Evolutionary conservation across 2,329 filamentous ascomycete species (phyloP), one percentile per base, ranked within the genome.

Genomic region (Penicillium sp.): DNA sequence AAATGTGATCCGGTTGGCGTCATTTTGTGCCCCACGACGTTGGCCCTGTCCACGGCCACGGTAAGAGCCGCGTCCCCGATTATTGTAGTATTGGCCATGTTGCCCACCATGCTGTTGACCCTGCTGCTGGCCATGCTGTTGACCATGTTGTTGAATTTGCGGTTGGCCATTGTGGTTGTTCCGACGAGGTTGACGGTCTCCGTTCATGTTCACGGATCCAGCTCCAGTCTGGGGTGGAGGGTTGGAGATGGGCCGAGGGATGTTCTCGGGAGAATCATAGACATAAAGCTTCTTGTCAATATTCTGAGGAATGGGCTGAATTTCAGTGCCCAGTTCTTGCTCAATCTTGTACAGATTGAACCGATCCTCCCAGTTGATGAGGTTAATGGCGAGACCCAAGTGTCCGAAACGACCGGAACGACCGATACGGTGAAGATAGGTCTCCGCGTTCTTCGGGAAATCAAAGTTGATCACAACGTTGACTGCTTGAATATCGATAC

Each of bases 381-480:
- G 77, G 72, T 98, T 98, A 68, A 98, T 98, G 57, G 94, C 94
- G 59, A 98, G 77, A 79, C 93, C 93, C 65, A 97, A 79, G 73
- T 98, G 93, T 58, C 93, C 93, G 68, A 95, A 98, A 58, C 93
- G 88, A 59, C 93, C 93, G 45, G 93, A 98, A 67, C 93, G 88
- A 76, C 93, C 93, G 67, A 98, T 98, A 60, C 93, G 88, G 74
- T 98, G 93, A 51, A 98, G 83, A 67, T 98, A 98, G 0, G 93
- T 98, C 74, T 98, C 93, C 15, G 93, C 94, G 64, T 98, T 98
- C 76, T 98, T 98, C 48, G 93, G 93, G 70, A 98, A 98, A 66
- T 98, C 93, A 65, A 98, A 98, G 76, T 98, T 98, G 81, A 98
- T 98, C 67, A 98, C 93, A 48, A 98, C 93, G 63, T 98, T 98